phyloP scores from a whole-genome alignment of 192 early-diverging fungal species.

The Helicostylum pulchrum region DNA sequence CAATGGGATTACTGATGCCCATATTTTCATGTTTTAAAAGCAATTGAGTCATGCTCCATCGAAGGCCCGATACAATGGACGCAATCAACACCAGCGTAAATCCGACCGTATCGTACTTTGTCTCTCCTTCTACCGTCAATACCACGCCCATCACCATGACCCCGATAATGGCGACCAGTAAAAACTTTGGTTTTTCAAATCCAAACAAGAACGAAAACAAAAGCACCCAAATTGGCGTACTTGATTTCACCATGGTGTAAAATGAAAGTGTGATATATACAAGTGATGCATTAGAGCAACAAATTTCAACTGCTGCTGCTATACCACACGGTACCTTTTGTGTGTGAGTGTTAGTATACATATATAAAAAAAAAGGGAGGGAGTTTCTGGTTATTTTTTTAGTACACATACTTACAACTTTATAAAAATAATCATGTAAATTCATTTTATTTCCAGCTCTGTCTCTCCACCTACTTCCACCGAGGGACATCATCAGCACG shows the following conservation, averaged over 20 bases:
- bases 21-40: conserved; percentile 61
- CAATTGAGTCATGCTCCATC: conserved; percentile 82
- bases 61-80: conserved; percentile 71
- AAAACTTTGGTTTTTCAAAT: conserved; percentile 63
- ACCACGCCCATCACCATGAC: conserved; percentile 75
- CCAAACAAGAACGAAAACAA: conserved; percentile 80
- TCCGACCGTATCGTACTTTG: conserved; percentile 55
- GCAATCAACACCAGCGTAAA: conserved; percentile 60
- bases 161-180: conserved; percentile 61
- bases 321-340: conserved; percentile 50
- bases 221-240: conserved; percentile 66
- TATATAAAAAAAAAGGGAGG: background rate
- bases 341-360: background rate
- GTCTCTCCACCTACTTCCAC: conserved; percentile 8
- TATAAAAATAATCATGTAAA: conserved; percentile 26
- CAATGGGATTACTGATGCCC: conserved; percentile 78
- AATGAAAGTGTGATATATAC: conserved; percentile 82
- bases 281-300: conserved; percentile 75
- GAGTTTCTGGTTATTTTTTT: too few relatives aligned
- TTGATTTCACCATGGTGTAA: conserved; percentile 78
- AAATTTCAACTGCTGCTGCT: conserved; percentile 80
- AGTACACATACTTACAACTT: conserved; percentile 36
- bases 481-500: conserved; percentile 46
- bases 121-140: conserved; percentile 72
- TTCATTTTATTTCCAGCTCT: conserved; percentile 20